Evolutionary conservation across 2,329 filamentous ascomycete genomes (phyloP), one percentile per base, ranked within the genome.

Genomic region (Nectriaceae sp.): DNA sequence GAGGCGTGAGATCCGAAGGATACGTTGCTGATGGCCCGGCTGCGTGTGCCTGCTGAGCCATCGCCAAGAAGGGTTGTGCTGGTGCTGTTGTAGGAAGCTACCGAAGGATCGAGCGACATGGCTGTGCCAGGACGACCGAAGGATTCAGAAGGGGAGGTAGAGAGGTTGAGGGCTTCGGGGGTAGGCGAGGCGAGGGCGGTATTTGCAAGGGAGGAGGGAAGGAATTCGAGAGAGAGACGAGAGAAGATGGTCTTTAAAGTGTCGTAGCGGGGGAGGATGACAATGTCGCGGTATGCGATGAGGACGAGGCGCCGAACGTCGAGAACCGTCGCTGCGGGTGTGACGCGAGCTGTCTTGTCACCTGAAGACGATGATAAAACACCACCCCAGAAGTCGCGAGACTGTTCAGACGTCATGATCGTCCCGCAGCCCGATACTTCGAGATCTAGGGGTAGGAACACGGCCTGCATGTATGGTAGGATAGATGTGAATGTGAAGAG

Each of bases 391-490:
- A 97, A 96, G 50, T 97, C 93, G 35, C 85, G 84, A 4, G 92
- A 88, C 69, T 95, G 87, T 4, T 90, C 84, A 0, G 81, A 70
- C 1, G 80, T 85, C 80, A 97, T 87, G 46, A 97, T 80, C 0
- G 83, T 77, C 15, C 94, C 94, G 40, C 82, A 81, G 5, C 93
- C 94, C 44, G 90, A 87, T 65, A 99, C 96, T 66, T 99, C 94
- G 11, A 96, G 81, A 63, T 99, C 94, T 1, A 99, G 74, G 0
- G 92, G 94, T 2, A 99, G 75, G 65, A 99, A 97, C 1, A 97
- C 92, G 1, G 93, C 91, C 72, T 97, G 93, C 61, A 99, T 85
- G 64, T 96, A 97, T 0, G 94, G 94, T 4, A 97, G 72, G 31
- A 97, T 89, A 5, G 83, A 88, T 3, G 90, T 93, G 62, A 97